A percentile compares a stretch with the other conserved stretches of the same genome.
phyloP scores from a whole-genome alignment of 352 stramenopile genomes.

The Phytophthora colocasiae region DNA sequence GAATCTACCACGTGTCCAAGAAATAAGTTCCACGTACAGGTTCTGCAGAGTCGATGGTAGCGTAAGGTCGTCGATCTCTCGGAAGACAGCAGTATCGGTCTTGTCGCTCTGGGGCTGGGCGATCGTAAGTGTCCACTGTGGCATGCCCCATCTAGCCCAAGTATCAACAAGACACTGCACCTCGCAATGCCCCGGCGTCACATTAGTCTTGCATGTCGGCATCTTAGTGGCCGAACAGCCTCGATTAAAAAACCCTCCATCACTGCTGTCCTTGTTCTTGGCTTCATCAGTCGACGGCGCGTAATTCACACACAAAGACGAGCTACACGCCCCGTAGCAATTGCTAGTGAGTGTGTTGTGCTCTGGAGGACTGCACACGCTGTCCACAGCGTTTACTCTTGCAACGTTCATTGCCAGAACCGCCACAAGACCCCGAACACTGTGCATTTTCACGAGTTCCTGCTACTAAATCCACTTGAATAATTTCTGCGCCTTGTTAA shows the following conservation, averaged over 20 bases:
- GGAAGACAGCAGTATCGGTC: constrained; percentile 65
- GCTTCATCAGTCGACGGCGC: constrained; percentile 39
- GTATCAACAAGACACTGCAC: constrained; percentile 69
- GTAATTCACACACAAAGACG: constrained; percentile 73
- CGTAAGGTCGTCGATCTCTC: constrained; percentile 55
- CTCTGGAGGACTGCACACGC: constrained; percentile 42
- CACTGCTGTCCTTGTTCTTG: constrained; percentile 38
- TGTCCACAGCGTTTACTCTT: background rate
- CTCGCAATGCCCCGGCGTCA: constrained; percentile 55
- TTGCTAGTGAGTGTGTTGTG: constrained; percentile 67
- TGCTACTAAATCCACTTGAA: constrained; percentile 11
- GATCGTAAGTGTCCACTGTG: constrained; percentile 64
- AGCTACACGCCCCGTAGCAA: constrained; percentile 62
- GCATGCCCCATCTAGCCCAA: constrained; percentile 24
- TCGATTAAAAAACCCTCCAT: constrained; percentile 70
- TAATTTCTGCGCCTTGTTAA: background rate
- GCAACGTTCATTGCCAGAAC: constrained; percentile 1
- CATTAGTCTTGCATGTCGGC: constrained; percentile 56
- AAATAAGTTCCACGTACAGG: constrained; percentile 46
- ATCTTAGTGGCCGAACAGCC: constrained; percentile 62
- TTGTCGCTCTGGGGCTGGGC: constrained; percentile 74
- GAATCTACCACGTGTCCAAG: background rate
- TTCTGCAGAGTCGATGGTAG: constrained; percentile 64
- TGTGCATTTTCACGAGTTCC: constrained; percentile 7
- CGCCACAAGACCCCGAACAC: constrained; percentile 3